Percentiles rank a stretch among this genome's conserved stretches.
phyloP scores from a whole-genome alignment of 805 yeast species.

The Myxozyma sirexii region DNA sequence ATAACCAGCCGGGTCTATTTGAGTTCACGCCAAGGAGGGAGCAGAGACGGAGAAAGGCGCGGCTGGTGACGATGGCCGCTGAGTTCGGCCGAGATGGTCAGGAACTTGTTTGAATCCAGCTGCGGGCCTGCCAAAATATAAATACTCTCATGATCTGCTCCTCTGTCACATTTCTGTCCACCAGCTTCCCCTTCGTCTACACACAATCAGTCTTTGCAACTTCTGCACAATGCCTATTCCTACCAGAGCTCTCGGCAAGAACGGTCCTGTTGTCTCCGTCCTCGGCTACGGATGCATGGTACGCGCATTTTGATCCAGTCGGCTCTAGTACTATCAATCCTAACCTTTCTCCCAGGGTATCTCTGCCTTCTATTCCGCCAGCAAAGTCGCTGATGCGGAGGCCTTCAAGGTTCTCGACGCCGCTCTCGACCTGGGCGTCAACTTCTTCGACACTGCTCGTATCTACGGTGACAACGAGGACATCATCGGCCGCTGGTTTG shows the following conservation, averaged over 20 bases:
- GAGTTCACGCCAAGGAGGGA: no score
- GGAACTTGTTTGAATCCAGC: no score
- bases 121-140: no score
- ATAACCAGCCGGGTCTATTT: no score
- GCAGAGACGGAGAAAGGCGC: no score
- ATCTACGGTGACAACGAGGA: conserved; percentile 65
- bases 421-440: conserved; percentile 53
- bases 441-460: conserved; percentile 67
- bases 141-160: no score
- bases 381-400: conserved; percentile 45
- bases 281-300: conserved; percentile 32
- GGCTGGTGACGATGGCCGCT: no score
- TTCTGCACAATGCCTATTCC: conserved; percentile 14
- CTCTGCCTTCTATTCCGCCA: conserved; percentile 28
- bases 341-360: conserved; percentile 23
- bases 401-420: conserved; percentile 56
- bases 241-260: conserved; percentile 17
- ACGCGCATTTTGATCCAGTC: neutral
- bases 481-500: conserved; percentile 55
- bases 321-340: neutral
- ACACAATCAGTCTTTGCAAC: no score
- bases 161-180: no score
- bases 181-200: neutral
- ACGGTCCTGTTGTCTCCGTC: conserved; percentile 27
- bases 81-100: no score